A percentile compares a stretch with the other conserved stretches of the same genome.
phyloP scores from a whole-genome alignment of 345 rosid genomes.

The Euphorbia pulcherrima region DNA sequence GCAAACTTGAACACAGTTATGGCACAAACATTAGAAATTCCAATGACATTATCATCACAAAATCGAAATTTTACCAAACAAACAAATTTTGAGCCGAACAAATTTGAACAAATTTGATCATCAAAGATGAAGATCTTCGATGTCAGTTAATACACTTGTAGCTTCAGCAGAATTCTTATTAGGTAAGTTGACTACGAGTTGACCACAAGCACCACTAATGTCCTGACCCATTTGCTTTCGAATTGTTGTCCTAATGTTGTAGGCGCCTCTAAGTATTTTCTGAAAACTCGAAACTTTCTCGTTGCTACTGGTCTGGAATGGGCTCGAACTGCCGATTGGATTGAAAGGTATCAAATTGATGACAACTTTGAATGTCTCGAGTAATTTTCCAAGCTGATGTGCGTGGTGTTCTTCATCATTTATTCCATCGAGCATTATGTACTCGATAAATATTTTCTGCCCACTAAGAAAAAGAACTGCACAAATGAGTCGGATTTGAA shows the following conservation, averaged over 20 bases:
- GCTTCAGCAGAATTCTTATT: slow-evolving; percentile 31
- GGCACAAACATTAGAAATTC: too few relatives aligned
- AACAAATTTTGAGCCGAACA: not conserved
- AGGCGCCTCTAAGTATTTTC: slow-evolving; percentile 66
- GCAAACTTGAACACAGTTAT: not conserved
- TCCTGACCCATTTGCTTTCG: slow-evolving; percentile 93
- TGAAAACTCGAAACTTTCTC: slow-evolving; percentile 66
- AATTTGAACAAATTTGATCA: slow-evolving; percentile 1
- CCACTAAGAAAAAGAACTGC: slow-evolving; percentile 42
- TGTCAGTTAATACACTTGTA: slow-evolving; percentile 46
- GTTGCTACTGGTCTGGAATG: slow-evolving; percentile 55
- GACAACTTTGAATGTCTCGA: slow-evolving; percentile 86
- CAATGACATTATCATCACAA: too few relatives aligned
- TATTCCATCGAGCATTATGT: slow-evolving; percentile 92
- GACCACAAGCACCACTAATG: slow-evolving; percentile 93
- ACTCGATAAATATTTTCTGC: slow-evolving; percentile 83
- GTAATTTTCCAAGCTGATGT: slow-evolving; percentile 69
- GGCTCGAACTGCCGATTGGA: slow-evolving; percentile 70
- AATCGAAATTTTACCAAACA: not conserved
- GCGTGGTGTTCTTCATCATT: slow-evolving; percentile 88
- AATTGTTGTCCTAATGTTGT: slow-evolving; percentile 74
- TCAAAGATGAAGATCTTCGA: slow-evolving; percentile 75
- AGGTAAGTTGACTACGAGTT: slow-evolving; percentile 69
- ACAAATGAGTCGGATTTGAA: too few relatives aligned
- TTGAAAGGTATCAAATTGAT: slow-evolving; percentile 92